Conservation (phyloP, 164 flowering plant species). For the Cinnamomum chago region DNA sequence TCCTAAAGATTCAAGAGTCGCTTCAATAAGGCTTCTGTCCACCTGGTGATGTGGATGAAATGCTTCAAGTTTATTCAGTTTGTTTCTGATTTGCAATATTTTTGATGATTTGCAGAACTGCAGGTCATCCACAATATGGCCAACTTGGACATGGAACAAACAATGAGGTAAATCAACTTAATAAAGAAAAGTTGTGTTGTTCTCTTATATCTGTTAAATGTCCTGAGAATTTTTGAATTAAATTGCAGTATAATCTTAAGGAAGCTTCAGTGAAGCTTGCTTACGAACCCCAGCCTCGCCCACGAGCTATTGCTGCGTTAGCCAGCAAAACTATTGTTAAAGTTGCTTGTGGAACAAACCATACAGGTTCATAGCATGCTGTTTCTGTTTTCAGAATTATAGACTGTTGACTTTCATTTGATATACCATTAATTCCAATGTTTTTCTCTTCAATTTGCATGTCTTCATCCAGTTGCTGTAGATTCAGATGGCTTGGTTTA, state of each 20-base stretch:
- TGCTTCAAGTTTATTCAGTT: neutral
- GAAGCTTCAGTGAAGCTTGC: constrained; percentile 93
- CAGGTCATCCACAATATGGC: constrained; percentile 97
- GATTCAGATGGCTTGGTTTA: constrained; percentile 85
- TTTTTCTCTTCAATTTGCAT: constrained; percentile 4
- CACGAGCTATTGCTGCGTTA: constrained; percentile 76
- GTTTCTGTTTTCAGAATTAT: neutral
- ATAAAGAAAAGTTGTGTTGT: neutral
- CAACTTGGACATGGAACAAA: constrained; percentile 99
- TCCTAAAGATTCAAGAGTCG: neutral
- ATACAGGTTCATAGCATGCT: constrained; percentile 60
- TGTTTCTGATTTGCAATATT: constrained; percentile 11
- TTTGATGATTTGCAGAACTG: constrained; percentile 63
- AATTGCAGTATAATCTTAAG: constrained; percentile 85
- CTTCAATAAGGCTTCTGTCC: neutral
- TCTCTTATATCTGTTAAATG: constrained; percentile 3
- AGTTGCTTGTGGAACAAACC: constrained; percentile 97
- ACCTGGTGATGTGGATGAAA: neutral
- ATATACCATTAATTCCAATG: neutral
- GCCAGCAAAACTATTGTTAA: constrained; percentile 75
- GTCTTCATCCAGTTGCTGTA: constrained; percentile 69
- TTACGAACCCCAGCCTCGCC: constrained; percentile 94
- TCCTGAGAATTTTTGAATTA: neutral
- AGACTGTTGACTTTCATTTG: neutral
- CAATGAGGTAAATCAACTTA: constrained; percentile 68